A percentile compares a stretch with the other conserved stretches of the same genome.
phyloP scores from a whole-genome alignment of 2,329 filamentous ascomycete genomes.

The Clarireedia paspali region DNA sequence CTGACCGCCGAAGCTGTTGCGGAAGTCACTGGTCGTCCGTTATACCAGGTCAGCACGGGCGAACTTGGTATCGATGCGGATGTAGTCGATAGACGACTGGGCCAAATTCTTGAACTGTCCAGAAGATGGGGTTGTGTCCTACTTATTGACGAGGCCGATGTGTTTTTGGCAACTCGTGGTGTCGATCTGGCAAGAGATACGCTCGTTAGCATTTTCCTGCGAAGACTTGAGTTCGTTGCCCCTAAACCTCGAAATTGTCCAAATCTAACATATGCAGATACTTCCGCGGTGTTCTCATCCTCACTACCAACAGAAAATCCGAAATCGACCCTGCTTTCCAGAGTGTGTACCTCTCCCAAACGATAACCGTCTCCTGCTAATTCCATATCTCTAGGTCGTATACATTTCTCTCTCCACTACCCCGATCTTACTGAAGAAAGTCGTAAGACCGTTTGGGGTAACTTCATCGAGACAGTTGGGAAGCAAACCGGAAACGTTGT shows the following conservation, averaged over 20 bases:
- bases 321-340: slow-evolving; percentile 3
- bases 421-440: neutral
- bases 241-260: neutral
- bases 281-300: slow-evolving; percentile 1
- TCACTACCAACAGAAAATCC: slow-evolving; percentile 2
- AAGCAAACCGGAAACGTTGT: neutral
- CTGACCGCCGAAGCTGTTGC: slow-evolving; percentile 6
- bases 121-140: slow-evolving; percentile 1
- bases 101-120: neutral
- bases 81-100: neutral
- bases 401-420: slow-evolving; percentile 4
- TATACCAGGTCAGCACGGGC: slow-evolving; percentile 2
- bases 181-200: neutral
- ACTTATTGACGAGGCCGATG: slow-evolving; percentile 6
- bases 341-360: neutral
- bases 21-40: neutral
- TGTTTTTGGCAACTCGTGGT: neutral
- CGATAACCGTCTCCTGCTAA: neutral
- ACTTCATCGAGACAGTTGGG: neutral
- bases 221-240: neutral
- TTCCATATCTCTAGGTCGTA: neutral
- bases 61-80: neutral
- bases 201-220: slow-evolving; percentile 1
- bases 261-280: neutral
- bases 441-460: neutral